phyloP scores from a whole-genome alignment of 73 alveolate species.

The Uronychia binucleata region DNA sequence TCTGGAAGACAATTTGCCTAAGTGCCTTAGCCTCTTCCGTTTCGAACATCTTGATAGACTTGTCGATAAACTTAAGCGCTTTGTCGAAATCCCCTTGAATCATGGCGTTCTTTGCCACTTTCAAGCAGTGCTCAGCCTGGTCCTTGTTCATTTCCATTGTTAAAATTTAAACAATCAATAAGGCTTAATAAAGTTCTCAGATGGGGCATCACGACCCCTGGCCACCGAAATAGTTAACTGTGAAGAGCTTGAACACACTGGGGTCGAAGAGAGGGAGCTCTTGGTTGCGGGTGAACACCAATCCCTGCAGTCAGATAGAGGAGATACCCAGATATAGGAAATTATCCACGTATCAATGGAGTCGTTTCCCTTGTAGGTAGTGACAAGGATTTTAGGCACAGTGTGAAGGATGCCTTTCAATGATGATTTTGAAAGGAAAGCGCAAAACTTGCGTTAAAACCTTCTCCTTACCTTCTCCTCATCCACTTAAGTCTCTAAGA shows the following conservation, averaged over 20 bases:
- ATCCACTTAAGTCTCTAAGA: slow-evolving; percentile 17
- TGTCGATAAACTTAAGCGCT: slow-evolving; percentile 15
- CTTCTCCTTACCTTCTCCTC: slow-evolving; percentile 6
- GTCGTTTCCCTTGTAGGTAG: slow-evolving; percentile 67
- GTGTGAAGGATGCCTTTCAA: slow-evolving; percentile 57
- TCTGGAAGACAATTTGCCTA: not conserved
- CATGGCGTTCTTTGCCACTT: slow-evolving; percentile 42
- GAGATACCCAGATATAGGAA: slow-evolving; percentile 50
- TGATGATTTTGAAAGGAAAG: slow-evolving; percentile 29
- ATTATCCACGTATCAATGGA: slow-evolving; percentile 66
- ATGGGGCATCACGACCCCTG: not conserved
- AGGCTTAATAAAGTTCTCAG: not conserved
- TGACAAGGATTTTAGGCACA: slow-evolving; percentile 52
- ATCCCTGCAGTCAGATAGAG: not conserved
- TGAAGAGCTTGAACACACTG: slow-evolving; percentile 47
- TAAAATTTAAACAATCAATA: not conserved
- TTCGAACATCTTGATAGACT: slow-evolving; percentile 5
- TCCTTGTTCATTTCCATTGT: slow-evolving; percentile 51
- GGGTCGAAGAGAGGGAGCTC: slow-evolving; percentile 46
- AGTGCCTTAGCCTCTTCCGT: not conserved
- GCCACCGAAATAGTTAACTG: slow-evolving; percentile 24
- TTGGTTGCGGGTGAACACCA: slow-evolving; percentile 43
- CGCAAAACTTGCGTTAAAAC: not conserved
- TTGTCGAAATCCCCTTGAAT: slow-evolving; percentile 25
- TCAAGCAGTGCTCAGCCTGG: slow-evolving; percentile 60